Evolutionary conservation across 169 alveolate species (phyloP).

Genomic region (Cryptosporidium meleagridis): DNA sequence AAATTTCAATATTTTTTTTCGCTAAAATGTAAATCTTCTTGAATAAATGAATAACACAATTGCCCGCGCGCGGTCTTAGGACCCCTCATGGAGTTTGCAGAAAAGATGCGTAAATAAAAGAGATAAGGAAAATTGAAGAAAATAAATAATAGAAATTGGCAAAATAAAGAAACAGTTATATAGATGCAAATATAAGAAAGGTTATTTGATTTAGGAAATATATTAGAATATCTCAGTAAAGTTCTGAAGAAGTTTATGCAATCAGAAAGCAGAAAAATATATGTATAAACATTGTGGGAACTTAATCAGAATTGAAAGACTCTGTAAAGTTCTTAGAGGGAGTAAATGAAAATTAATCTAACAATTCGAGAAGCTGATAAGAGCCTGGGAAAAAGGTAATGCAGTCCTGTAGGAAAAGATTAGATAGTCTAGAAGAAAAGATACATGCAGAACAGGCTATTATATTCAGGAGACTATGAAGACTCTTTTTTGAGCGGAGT

Average conservation of each 20-base stretch:
- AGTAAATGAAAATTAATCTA: constrained; percentile 14
- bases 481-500: constrained; percentile 12
- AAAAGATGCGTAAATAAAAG: background rate
- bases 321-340: background rate
- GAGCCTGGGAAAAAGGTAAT: background rate
- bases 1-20: too few relatives aligned
- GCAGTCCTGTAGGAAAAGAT: constrained; percentile 1
- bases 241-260: background rate
- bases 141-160: background rate
- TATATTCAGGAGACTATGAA: constrained; percentile 26
- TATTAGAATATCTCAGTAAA: background rate
- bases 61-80: background rate
- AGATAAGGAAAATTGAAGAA: background rate
- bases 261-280: background rate
- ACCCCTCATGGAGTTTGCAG: background rate
- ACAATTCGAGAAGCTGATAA: background rate
- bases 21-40: too few relatives aligned
- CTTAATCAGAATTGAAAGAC: constrained; percentile 2
- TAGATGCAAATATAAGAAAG: constrained; percentile 6
- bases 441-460: constrained; percentile 53
- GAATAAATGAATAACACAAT: background rate
- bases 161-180: background rate
- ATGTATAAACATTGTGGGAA: background rate
- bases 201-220: background rate
- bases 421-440: background rate